phyloP scores from a whole-genome alignment of 2,329 filamentous ascomycete genomes.

The Aspergillus fijiensis region DNA sequence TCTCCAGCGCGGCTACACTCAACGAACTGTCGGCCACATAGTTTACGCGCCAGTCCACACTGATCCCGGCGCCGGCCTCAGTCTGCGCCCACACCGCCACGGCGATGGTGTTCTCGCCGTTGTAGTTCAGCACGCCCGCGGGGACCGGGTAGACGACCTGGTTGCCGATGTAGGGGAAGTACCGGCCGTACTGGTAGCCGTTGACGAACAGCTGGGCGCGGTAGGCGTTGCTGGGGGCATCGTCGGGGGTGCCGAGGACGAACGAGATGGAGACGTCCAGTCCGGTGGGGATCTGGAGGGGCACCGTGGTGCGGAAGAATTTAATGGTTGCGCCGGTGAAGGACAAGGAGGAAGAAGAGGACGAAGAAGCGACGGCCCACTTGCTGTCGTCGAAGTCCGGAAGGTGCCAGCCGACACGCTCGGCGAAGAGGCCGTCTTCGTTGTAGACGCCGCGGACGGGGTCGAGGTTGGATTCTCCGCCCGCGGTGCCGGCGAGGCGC shows the following conservation, averaged over 20 bases:
- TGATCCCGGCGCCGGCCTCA: constrained; percentile 51
- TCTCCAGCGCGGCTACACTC: constrained; percentile 49
- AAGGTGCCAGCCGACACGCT: constrained; percentile 60
- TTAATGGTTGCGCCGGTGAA: constrained; percentile 53
- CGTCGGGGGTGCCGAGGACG: constrained; percentile 48
- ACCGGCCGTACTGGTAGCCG: constrained; percentile 64
- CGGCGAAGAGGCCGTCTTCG: constrained; percentile 59
- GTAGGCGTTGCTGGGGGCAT: constrained; percentile 37
- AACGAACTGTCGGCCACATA: constrained; percentile 57
- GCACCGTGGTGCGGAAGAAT: constrained; percentile 56
- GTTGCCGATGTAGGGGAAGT: constrained; percentile 60
- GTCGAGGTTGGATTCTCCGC: constrained; percentile 54
- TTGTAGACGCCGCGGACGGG: constrained; percentile 56
- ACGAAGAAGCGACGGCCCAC: constrained; percentile 42
- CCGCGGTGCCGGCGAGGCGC: constrained; percentile 60
- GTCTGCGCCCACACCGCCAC: constrained; percentile 62
- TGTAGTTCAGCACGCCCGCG: constrained; percentile 58
- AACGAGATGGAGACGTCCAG: constrained; percentile 60
- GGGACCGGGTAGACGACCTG: constrained; percentile 62
- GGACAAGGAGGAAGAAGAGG: constrained; percentile 29
- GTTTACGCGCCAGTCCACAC: constrained; percentile 53
- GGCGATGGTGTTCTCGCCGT: constrained; percentile 58
- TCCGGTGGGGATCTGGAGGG: constrained; percentile 52
- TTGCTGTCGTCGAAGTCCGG: constrained; percentile 54
- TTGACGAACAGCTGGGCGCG: constrained; percentile 63